Evolutionary conservation across 2,329 filamentous ascomycete genomes (phyloP), one percentile per base, ranked within the genome.

Genomic region (Calonectria hawksworthii): DNA sequence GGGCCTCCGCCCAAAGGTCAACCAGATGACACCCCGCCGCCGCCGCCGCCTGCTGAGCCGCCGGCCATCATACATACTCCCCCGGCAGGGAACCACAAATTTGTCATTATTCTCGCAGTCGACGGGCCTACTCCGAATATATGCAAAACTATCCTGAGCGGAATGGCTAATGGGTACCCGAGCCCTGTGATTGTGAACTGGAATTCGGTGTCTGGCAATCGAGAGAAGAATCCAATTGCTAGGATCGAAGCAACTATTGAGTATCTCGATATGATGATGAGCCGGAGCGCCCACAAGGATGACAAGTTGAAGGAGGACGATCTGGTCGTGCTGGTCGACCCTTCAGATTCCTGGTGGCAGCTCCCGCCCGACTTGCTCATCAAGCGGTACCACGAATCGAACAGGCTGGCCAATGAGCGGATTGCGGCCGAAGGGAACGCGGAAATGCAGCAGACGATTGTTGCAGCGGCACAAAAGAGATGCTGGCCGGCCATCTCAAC

Each of bases 261-360:
- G 18, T 83, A 81, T 18, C 77, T 83, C 0, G 79, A 83, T 14
- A 32, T 23, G 0, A 74, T 76, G 32, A 50, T 51, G 2, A 56
- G 41, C 0, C 26, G 32, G 0, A 28, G 36, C 1, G 67, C 77
- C 1, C 32, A 75, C 0, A 63, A 70, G 18, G 75, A 74, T 2
- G 70, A 80, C 18, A 71, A 52, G 11, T 65, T 81, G 0, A 51
- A 67, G 1, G 81, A 82, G 1, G 41, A 82, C 8, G 82, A 83
- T 28, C 59, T 83, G 0, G 61, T 82, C 11, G 68, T 82, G 0
- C 47, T 83, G 7, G 75, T 77, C 3, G 82, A 83, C 23, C 78
- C 80, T 1, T 79, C 80, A 11, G 82, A 83, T 8, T 68, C 79
- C 8, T 83, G 82, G 81, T 83, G 82, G 18, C 82, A 83, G 23